phyloP scores from a whole-genome alignment of 768 basidiomycete genomes.

The Kwoniella europaea region DNA sequence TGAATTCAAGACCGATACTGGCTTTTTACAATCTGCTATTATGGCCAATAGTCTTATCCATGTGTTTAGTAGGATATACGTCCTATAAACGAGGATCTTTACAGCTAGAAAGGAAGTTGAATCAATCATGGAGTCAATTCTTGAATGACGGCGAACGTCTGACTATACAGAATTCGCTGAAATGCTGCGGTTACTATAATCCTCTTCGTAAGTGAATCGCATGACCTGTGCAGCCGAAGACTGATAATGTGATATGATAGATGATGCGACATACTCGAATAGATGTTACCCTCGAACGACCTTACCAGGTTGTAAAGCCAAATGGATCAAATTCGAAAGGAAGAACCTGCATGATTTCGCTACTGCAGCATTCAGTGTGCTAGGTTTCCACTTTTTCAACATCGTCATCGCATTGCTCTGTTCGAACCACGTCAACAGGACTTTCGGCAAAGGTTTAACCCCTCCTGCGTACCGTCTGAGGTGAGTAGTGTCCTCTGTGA shows the following conservation, averaged over 20 bases:
- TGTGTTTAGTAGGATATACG: conserved; percentile 70
- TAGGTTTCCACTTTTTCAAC: conserved; percentile 68
- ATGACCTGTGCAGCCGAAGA: neutral
- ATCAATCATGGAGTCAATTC: conserved; percentile 70
- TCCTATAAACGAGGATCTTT: conserved; percentile 68
- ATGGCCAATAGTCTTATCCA: conserved; percentile 67
- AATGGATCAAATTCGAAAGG: conserved; percentile 66
- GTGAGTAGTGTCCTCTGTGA: conserved; percentile 22
- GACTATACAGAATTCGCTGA: conserved; percentile 66
- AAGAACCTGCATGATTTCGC: conserved; percentile 63
- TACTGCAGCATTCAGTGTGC: conserved; percentile 65
- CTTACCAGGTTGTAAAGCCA: conserved; percentile 72
- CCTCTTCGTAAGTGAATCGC: conserved; percentile 60
- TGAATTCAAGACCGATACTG: conserved; percentile 72
- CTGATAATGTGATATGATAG: conserved; percentile 17
- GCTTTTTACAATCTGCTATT: conserved; percentile 71
- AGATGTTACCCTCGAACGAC: conserved; percentile 68
- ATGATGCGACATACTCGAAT: conserved; percentile 67
- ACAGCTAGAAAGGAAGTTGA: conserved; percentile 70
- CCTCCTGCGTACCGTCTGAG: conserved; percentile 68
- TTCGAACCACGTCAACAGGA: conserved; percentile 67
- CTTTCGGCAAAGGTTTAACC: conserved; percentile 70
- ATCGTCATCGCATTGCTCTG: conserved; percentile 69
- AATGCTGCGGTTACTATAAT: conserved; percentile 71
- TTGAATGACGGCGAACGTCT: conserved; percentile 66